phyloP scores from a whole-genome alignment of 2,329 filamentous ascomycete genomes.

The Neonectria sp. region DNA sequence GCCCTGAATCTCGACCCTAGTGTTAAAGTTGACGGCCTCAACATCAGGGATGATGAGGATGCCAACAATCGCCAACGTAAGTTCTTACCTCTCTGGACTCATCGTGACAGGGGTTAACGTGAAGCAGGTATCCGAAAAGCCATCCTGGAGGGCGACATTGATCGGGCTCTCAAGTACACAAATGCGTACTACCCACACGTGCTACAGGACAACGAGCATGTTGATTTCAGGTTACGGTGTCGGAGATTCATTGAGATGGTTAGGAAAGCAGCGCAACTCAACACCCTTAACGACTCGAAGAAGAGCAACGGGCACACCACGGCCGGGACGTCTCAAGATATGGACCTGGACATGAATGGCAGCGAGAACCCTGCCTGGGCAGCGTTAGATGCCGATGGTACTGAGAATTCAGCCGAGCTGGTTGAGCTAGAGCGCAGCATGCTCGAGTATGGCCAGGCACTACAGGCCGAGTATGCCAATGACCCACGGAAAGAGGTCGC shows the following conservation, averaged over 20 bases:
- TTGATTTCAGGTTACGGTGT: constrained; percentile 90
- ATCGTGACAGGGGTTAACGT: constrained; percentile 33
- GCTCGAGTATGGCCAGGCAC: constrained; percentile 83
- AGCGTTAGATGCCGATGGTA: constrained; percentile 62
- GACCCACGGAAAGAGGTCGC: constrained; percentile 80
- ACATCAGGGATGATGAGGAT: constrained; percentile 86
- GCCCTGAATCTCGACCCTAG: constrained; percentile 74
- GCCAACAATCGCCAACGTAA: constrained; percentile 88
- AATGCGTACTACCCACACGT: constrained; percentile 85
- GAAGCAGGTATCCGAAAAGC: constrained; percentile 83
- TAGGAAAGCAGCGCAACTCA: constrained; percentile 78
- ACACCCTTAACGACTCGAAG: constrained; percentile 62
- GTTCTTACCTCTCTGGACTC: constrained; percentile 46
- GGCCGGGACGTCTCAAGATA: constrained; percentile 61
- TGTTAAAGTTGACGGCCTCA: constrained; percentile 70
- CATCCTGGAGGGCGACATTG: constrained; percentile 93
- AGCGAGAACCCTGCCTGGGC: constrained; percentile 57
- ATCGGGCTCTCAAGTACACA: constrained; percentile 88
- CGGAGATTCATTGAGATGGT: constrained; percentile 98
- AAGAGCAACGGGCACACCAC: constrained; percentile 58
- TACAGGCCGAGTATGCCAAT: constrained; percentile 82
- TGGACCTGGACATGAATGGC: constrained; percentile 70
- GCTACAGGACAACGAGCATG: constrained; percentile 83
- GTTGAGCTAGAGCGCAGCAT: constrained; percentile 75
- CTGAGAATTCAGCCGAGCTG: constrained; percentile 52